Evolutionary conservation across 495 filamentous ascomycete species (phyloP).

Genomic region (Bacidia gigantensis): DNA sequence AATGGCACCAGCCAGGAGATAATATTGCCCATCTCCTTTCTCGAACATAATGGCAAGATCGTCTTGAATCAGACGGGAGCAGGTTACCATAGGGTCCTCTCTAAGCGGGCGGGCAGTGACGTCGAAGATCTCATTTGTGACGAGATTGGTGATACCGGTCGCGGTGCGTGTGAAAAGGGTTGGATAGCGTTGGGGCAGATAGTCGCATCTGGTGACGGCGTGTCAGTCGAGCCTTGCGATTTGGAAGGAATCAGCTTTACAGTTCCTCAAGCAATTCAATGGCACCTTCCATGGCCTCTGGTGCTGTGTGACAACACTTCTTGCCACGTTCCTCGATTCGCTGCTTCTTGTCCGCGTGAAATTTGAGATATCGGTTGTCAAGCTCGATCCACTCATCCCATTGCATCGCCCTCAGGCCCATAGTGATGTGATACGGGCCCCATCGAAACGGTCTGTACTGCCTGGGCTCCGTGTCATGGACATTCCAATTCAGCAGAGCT

Average conservation of each 20-base stretch:
- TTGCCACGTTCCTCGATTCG: constrained; percentile 57
- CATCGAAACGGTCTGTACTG: constrained; percentile 78
- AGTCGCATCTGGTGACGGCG: constrained; percentile 33
- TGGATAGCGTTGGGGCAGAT: constrained; percentile 74
- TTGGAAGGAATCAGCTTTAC: constrained; percentile 18
- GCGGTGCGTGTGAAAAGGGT: constrained; percentile 50
- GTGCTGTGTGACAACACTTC: constrained; percentile 58
- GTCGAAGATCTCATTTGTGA: constrained; percentile 62
- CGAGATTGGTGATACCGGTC: constrained; percentile 55
- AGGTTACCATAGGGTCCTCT: constrained; percentile 74
- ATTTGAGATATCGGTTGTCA: constrained; percentile 68
- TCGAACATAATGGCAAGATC: constrained; percentile 84
- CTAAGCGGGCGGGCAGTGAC: constrained; percentile 48
- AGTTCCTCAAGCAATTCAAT: constrained; percentile 72
- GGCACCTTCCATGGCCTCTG: constrained; percentile 62
- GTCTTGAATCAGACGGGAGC: constrained; percentile 64
- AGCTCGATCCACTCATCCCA: constrained; percentile 83
- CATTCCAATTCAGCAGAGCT: constrained; percentile 59
- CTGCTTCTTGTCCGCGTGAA: constrained; percentile 57
- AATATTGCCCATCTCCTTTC: constrained; percentile 64
- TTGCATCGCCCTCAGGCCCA: constrained; percentile 67
- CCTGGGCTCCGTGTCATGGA: constrained; percentile 58
- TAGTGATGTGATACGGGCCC: constrained; percentile 69
- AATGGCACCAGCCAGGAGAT: constrained; percentile 66
- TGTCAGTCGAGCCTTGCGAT: not conserved